phyloP scores from a whole-genome alignment of 2,329 filamentous ascomycete genomes.

The Dryadomyces quercus-mongolicae region DNA sequence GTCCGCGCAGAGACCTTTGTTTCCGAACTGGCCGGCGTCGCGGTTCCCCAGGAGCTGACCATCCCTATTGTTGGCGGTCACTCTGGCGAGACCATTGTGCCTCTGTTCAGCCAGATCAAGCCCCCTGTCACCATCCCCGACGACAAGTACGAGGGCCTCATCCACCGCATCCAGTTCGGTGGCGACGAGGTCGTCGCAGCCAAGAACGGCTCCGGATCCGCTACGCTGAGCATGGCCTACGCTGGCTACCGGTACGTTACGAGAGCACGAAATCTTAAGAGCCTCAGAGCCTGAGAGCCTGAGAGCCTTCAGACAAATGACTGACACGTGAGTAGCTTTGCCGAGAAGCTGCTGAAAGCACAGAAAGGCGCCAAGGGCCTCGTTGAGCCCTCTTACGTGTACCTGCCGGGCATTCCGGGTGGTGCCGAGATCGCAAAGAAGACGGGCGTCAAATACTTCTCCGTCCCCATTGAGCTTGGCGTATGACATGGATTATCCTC shows the following conservation, averaged over 20 bases:
- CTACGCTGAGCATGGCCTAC: slow-evolving; percentile 79
- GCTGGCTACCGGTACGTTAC: slow-evolving; percentile 71
- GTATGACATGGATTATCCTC: slow-evolving; percentile 44
- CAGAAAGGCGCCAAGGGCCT: slow-evolving; percentile 82
- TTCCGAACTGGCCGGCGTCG: slow-evolving; percentile 69
- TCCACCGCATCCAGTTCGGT: slow-evolving; percentile 95
- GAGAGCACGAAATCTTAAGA: too few relatives aligned
- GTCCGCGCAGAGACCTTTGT: slow-evolving; percentile 97
- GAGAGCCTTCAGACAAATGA: too few relatives aligned
- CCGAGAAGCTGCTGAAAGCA: slow-evolving; percentile 87
- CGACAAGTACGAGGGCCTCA: slow-evolving; percentile 81
- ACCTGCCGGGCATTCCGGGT: slow-evolving; percentile 79
- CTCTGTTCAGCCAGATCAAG: slow-evolving; percentile 85
- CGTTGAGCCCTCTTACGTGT: slow-evolving; percentile 90
- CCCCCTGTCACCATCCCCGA: slow-evolving; percentile 69
- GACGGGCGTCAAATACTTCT: slow-evolving; percentile 87
- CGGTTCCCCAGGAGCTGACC: slow-evolving; percentile 68
- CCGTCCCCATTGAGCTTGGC: slow-evolving; percentile 87
- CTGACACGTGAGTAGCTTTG: slow-evolving; percentile 49
- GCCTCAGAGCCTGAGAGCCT: too few relatives aligned
- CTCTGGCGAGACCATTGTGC: slow-evolving; percentile 96
- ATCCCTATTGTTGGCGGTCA: slow-evolving; percentile 94
- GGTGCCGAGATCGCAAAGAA: slow-evolving; percentile 77
- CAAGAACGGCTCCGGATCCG: slow-evolving; percentile 72
- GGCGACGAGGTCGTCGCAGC: slow-evolving; percentile 88